Evolutionary conservation across 768 basidiomycete species (phyloP), one percentile per base, ranked within the genome.

Genomic region (Leucocoprinus sp.): DNA sequence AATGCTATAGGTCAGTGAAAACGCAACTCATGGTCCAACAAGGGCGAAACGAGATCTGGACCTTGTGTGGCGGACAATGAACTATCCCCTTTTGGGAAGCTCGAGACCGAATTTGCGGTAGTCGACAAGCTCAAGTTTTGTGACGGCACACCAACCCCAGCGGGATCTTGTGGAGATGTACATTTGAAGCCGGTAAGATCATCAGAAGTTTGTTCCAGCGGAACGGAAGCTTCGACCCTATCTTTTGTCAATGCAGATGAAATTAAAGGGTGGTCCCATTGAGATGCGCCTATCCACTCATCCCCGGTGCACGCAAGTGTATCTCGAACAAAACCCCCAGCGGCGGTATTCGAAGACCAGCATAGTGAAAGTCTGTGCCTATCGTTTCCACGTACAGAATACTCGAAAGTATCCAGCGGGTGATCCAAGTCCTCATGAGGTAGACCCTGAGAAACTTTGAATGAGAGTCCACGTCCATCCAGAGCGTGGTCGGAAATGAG

Each of bases 31-130:
- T n/a, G n/a, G n/a, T n/a, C n/a, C n/a, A n/a, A n/a, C n/a, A n/a
- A n/a, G n/a, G n/a, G n/a, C n/a, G 24, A 42, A 31, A 45, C 18
- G 12, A 36, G 34, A 50, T 34, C 39, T 45, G 34, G 38, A 46
- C 39, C 37, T 34, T 31, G 41, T 24, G 39, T 24, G 41, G 39
- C 39, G 33, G 37, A 41, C 17, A 26, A 17, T 14, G 40, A 5
- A 44, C 19, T 15, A 7, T 12, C 12, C 26, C 28, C 34, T 24
- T 50, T 38, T 29, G 29, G 17, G 40, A 43, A 29, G n/a, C 33
- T 40, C 18, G 37, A 18, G 24, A 37, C 31, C 28, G 33, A 41
- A 29, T 18, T 35, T 27, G 39, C 34, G 28, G 39, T 7, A 23
- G 41, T 21, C 29, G 42, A 15, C 26, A 43, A 45, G 18, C 36